Conservation (phyloP, 1,284 basidiomycete species). For the Fomitopsis betulina region DNA sequence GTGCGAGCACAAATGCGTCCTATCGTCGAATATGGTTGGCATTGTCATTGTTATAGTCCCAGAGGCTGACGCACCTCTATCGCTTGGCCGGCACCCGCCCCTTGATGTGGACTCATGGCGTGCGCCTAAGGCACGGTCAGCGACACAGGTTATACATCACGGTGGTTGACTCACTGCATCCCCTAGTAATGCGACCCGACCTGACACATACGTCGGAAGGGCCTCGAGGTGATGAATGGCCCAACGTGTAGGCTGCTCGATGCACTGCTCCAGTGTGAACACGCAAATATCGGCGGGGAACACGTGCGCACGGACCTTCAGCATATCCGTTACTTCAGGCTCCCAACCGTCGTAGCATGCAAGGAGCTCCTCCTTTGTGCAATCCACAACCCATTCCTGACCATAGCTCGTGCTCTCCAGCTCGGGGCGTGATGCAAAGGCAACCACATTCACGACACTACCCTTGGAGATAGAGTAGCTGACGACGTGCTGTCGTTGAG, state of each 20-base stretch:
- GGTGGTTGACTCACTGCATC: conserved; percentile 21
- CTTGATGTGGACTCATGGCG: conserved; percentile 31
- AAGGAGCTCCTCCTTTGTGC: conserved; percentile 21
- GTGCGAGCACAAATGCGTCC: conserved; percentile 50
- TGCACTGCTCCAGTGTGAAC: conserved; percentile 16
- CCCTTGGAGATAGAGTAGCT: conserved; percentile 29
- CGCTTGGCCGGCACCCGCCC: conserved; percentile 31
- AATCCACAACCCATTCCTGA: conserved; percentile 26
- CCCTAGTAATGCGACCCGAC: conserved; percentile 23
- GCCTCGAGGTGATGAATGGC: conserved; percentile 26
- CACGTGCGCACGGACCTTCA: conserved; percentile 18
- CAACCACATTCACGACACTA: conserved; percentile 28
- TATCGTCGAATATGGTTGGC: conserved; percentile 14
- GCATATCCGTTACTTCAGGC: conserved; percentile 26
- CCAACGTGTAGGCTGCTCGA: conserved; percentile 29
- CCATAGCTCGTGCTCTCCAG: conserved; percentile 21
- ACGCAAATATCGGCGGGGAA: not conserved
- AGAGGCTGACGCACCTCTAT: conserved; percentile 23
- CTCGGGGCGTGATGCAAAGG: conserved; percentile 20
- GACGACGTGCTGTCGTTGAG: conserved; percentile 26
- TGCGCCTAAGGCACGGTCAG: conserved; percentile 23
- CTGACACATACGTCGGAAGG: conserved; percentile 13
- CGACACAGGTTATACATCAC: not conserved
- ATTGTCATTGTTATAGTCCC: not conserved
- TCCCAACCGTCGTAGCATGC: conserved; percentile 27